Base-by-base conservation (phyloP, 78 protist species). In the Dictyostelium brefeldianum region DNA sequence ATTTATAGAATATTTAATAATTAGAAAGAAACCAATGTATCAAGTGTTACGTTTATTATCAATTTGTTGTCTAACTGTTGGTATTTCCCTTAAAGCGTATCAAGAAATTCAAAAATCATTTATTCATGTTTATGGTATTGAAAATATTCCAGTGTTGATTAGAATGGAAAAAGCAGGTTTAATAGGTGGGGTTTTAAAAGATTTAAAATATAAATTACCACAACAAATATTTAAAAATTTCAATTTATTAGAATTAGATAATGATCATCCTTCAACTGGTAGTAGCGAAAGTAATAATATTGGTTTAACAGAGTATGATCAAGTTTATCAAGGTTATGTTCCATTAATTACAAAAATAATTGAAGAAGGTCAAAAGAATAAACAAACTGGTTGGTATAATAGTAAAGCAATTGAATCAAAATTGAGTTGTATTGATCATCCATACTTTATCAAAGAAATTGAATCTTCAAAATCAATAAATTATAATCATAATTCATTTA, bases 11-110 rank as follows among this genome's bases (percentile, higher is more conserved):
- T 48, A 48, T 48, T 25, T 48, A 48, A 75, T 75, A n/a, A 50
- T 75, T 75, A 75, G 81, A 75, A 75, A 48, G 41, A 75, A 75
- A 50, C 81, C 81, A 50, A 75, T 75, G 56, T 50, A 11, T n/a
- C 81, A 75, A 27, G 43, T 75, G 8, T 48, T 75, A 43, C 48
- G 81, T 41, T 27, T 75, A 48, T 5, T 75, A 10, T 75, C 64
- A 14, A 75, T 75, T 14, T 75, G 51, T 75, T 75, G 81, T 50
- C 25, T 75, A n/a, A 75, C 81, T 14, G 27, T 75, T 46, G 81
- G 81, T 25, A 48, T 75, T 15, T 12, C 14, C 2, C 22, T 14
- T 12, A 75, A 75, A 48, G 8, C 27, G n/a, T 75, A 75, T 48
- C 48, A 46, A n/a, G 22, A 27, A 14, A 20, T 75, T 5, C 4